These are phyloP conservation scores for Calonectria pteridis DNA, from an alignment of 2,329 filamentous ascomycete species.

Conservation along the genomic window DNA sequence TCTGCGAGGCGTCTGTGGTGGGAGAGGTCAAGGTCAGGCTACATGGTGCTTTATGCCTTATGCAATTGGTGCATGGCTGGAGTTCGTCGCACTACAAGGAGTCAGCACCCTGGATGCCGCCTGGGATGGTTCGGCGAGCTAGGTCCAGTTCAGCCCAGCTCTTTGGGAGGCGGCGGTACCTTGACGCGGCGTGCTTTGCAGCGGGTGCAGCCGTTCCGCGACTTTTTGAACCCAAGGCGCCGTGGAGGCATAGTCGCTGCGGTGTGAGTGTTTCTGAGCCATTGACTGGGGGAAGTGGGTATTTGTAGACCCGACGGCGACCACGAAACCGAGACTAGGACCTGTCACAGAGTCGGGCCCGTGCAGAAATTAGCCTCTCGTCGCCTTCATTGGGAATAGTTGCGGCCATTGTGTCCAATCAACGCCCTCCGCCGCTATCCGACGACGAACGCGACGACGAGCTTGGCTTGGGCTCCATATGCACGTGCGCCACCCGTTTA, in stretches of 20 bases:
- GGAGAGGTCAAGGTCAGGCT: not conserved
- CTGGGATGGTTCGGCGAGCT: not conserved
- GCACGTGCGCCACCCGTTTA: too few species aligned
- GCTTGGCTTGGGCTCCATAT: too few species aligned
- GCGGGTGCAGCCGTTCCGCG: not conserved
- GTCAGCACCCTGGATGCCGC: not conserved
- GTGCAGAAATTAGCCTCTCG: not conserved
- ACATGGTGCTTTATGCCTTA: not conserved
- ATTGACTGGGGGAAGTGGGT: not conserved
- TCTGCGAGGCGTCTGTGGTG: not conserved
- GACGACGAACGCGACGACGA: constrained; percentile 5
- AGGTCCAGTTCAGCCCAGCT: too few species aligned
- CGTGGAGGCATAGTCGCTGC: not conserved
- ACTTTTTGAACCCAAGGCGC: not conserved
- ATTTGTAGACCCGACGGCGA: constrained; percentile 4
- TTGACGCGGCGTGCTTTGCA: not conserved
- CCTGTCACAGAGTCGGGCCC: too few species aligned
- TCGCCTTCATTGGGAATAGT: not conserved
- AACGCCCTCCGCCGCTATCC: not conserved
- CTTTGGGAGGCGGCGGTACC: not conserved
- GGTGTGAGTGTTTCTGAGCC: not conserved
- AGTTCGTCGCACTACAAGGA: not conserved
- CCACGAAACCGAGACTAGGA: not conserved
- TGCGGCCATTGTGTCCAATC: not conserved
- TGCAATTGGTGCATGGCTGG: not conserved